Conservation (phyloP, 2,329 filamentous ascomycete species). For the Botryosphaeria dothidea region DNA sequence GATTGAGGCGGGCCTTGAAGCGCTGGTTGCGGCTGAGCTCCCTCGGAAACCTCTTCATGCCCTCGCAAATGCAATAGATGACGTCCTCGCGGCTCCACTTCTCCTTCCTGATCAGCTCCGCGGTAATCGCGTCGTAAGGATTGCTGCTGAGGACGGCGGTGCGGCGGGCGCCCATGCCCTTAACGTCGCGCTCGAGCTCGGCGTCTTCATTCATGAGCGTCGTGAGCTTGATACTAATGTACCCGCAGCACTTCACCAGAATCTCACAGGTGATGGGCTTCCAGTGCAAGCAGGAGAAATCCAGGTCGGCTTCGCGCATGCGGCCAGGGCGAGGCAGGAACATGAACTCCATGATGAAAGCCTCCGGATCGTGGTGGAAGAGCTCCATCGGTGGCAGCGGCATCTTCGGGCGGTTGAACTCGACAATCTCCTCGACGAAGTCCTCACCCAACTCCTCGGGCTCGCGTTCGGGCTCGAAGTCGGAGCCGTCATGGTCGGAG, state of each 20-base stretch:
- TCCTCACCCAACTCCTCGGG: not conserved
- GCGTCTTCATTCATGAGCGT: slow-evolving; percentile 7
- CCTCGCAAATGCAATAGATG: slow-evolving; percentile 12
- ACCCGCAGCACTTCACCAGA: not conserved
- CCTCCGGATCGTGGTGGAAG: not conserved
- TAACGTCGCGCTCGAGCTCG: slow-evolving; percentile 7
- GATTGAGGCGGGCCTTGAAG: not conserved
- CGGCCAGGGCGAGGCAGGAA: not conserved
- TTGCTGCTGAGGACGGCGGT: slow-evolving; percentile 1
- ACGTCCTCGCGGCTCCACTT: slow-evolving; percentile 4
- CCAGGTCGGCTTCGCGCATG: not conserved
- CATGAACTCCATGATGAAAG: slow-evolving; percentile 2
- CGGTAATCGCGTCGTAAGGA: not conserved
- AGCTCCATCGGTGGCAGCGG: not conserved
- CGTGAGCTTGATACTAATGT: not conserved
- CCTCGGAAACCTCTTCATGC: slow-evolving; percentile 9
- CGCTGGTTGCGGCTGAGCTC: slow-evolving; percentile 2
- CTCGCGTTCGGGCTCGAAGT: slow-evolving; percentile 31
- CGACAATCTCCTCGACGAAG: not conserved
- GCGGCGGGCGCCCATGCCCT: not conserved
- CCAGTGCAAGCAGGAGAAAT: not conserved
- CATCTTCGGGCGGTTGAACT: not conserved
- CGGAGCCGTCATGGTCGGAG: slow-evolving; percentile 24
- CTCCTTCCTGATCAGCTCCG: not conserved
- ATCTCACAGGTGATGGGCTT: not conserved